These are phyloP conservation scores for Dryas alaskensis DNA, from an alignment of 306 rosid species.

Conservation along the genomic window DNA sequence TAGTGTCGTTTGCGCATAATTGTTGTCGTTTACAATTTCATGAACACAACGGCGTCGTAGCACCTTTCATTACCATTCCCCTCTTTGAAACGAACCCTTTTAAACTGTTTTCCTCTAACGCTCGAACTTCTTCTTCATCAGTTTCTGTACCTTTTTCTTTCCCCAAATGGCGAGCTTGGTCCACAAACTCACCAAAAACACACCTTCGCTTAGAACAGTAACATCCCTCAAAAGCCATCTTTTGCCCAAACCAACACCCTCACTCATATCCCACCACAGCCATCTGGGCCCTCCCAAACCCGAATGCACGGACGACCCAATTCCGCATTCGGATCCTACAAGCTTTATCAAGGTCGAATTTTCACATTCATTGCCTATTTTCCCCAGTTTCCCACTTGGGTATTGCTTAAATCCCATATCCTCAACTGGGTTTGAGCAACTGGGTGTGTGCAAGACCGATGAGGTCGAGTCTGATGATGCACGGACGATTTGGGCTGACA, in stretches of 20 bases:
- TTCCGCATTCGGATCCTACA: slow-evolving; percentile 8
- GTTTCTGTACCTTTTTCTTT: background rate
- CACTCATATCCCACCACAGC: slow-evolving; percentile 7
- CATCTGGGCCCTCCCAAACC: slow-evolving; percentile 8
- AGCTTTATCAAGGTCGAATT: slow-evolving; percentile 9
- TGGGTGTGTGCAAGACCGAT: slow-evolving; percentile 14
- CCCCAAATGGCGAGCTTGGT: slow-evolving; percentile 34
- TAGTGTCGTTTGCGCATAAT: background rate
- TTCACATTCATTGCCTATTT: slow-evolving; percentile 16
- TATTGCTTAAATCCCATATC: slow-evolving; percentile 27
- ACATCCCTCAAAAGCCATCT: slow-evolving; percentile 13
- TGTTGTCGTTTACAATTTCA: background rate
- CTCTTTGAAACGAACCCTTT: background rate
- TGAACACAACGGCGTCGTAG: background rate
- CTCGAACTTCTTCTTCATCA: background rate
- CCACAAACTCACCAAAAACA: slow-evolving; percentile 29
- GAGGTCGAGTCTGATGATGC: slow-evolving; percentile 25
- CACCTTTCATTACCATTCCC: background rate
- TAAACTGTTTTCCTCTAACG: too few species aligned
- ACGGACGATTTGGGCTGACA: slow-evolving; percentile 44
- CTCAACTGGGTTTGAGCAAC: slow-evolving; percentile 20
- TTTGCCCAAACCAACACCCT: slow-evolving; percentile 8
- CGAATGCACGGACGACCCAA: background rate
- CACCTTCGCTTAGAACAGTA: slow-evolving; percentile 14
- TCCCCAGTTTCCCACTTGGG: slow-evolving; percentile 42